These are phyloP conservation scores for Candolleomyces efflorescens DNA, from an alignment of 768 basidiomycete genomes.

Conservation along the genomic window DNA sequence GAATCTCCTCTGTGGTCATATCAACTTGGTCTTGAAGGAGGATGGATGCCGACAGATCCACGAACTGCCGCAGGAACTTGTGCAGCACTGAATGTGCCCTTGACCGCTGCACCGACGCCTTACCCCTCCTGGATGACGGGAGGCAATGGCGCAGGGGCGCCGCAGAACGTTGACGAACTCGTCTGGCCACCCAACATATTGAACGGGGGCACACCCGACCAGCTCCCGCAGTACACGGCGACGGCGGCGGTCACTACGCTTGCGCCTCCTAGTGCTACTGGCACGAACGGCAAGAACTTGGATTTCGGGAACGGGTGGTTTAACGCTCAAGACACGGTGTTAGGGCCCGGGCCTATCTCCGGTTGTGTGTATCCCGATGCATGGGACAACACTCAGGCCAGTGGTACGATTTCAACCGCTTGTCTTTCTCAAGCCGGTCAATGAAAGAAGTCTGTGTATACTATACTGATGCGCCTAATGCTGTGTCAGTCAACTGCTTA, in stretches of 20 bases:
- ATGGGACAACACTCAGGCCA: slow-evolving; percentile 24
- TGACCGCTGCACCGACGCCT: slow-evolving; percentile 34
- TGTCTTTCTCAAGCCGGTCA: not conserved
- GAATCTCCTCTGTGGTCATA: slow-evolving; percentile 51
- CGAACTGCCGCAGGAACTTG: slow-evolving; percentile 54
- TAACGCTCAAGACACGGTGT: slow-evolving; percentile 41
- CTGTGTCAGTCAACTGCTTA: no score
- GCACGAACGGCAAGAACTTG: slow-evolving; percentile 34
- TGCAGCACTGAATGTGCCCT: slow-evolving; percentile 41
- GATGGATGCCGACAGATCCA: slow-evolving; percentile 51
- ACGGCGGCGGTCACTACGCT: slow-evolving; percentile 61
- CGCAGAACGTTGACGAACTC: slow-evolving; percentile 33
- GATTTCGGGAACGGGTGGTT: slow-evolving; percentile 53
- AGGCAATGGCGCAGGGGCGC: slow-evolving; percentile 51
- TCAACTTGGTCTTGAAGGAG: slow-evolving; percentile 34
- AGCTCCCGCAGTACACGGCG: slow-evolving; percentile 62
- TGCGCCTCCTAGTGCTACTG: slow-evolving; percentile 37
- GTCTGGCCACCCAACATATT: slow-evolving; percentile 63
- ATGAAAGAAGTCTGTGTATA: not conserved
- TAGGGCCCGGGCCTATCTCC: slow-evolving; percentile 42
- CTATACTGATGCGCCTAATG: not conserved
- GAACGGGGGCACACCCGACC: slow-evolving; percentile 27
- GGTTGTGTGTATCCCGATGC: slow-evolving; percentile 56
- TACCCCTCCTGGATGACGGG: slow-evolving; percentile 70
- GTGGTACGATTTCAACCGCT: not conserved